Conservation (phyloP, 2,329 filamentous ascomycete species). For the Ophioceras dolichostomum region DNA sequence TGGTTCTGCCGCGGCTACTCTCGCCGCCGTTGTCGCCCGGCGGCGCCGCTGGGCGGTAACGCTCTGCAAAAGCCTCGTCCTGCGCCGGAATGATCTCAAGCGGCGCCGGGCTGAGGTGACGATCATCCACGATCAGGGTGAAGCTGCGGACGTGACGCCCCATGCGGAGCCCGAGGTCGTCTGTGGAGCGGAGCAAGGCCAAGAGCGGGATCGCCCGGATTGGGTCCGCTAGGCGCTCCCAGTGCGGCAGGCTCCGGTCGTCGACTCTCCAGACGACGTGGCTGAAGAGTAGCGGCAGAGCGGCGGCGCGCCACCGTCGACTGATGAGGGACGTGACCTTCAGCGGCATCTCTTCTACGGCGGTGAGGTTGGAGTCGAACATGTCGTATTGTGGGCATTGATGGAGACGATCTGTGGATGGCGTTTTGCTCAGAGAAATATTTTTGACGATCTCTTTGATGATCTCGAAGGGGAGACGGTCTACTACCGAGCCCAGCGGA, state of each 20-base stretch:
- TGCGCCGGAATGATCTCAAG: neutral
- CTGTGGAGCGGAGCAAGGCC: slow-evolving; percentile 22
- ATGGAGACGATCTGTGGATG: too few relatives aligned
- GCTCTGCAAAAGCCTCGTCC: neutral
- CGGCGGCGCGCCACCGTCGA: slow-evolving; percentile 36
- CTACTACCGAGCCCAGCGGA: too few relatives aligned
- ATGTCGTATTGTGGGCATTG: too few relatives aligned
- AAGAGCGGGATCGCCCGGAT: slow-evolving; percentile 20
- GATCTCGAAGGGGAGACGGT: too few relatives aligned
- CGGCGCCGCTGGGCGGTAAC: too few relatives aligned
- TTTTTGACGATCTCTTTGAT: too few relatives aligned
- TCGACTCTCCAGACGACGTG: slow-evolving; percentile 32
- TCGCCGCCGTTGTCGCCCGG: neutral
- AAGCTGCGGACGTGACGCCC: slow-evolving; percentile 27
- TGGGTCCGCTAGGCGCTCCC: neutral
- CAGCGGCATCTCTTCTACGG: slow-evolving; percentile 19
- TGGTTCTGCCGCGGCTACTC: neutral
- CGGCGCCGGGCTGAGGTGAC: slow-evolving; percentile 3
- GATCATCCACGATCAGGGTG: slow-evolving; percentile 23
- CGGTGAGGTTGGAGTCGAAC: too few relatives aligned
- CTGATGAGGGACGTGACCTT: slow-evolving; percentile 45
- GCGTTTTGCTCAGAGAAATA: too few relatives aligned
- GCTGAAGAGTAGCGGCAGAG: slow-evolving; percentile 44
- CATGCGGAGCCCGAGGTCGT: too few relatives aligned
- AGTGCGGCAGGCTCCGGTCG: slow-evolving; percentile 12